Evolutionary conservation across 805 yeast species (phyloP).

Genomic region (Candida loeiensis): DNA sequence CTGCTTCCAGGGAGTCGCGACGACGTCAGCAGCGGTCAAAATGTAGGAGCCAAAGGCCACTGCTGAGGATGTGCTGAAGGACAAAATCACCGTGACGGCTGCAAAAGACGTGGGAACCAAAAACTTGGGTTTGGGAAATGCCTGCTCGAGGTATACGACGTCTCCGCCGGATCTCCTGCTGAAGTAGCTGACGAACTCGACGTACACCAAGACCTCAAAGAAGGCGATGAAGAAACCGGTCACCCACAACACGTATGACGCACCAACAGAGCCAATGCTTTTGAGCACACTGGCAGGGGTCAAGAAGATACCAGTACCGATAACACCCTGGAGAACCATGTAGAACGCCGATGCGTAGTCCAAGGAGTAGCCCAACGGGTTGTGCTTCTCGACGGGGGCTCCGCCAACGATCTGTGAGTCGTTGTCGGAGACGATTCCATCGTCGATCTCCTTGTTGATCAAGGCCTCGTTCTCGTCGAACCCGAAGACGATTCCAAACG

Average conservation of each 20-base stretch:
- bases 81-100: slow-evolving; percentile 35
- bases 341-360: slow-evolving; percentile 49
- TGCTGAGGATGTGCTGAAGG: slow-evolving; percentile 34
- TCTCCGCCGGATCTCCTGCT: slow-evolving; percentile 35
- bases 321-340: slow-evolving; percentile 61
- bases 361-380: slow-evolving; percentile 39
- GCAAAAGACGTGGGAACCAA: slow-evolving; percentile 37
- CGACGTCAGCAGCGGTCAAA: slow-evolving; percentile 29
- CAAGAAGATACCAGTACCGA: slow-evolving; percentile 76
- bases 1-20: slow-evolving; percentile 30
- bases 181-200: slow-evolving; percentile 41
- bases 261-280: slow-evolving; percentile 43
- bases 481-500: slow-evolving; percentile 8
- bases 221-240: slow-evolving; percentile 38
- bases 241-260: slow-evolving; percentile 43
- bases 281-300: slow-evolving; percentile 60
- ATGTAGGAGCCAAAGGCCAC: slow-evolving; percentile 36
- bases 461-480: slow-evolving; percentile 6
- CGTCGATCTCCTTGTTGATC: slow-evolving; percentile 6
- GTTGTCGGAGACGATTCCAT: slow-evolving; percentile 7
- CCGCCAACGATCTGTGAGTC: slow-evolving; percentile 25
- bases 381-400: slow-evolving; percentile 40
- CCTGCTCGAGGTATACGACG: slow-evolving; percentile 38
- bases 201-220: slow-evolving; percentile 34
- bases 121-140: slow-evolving; percentile 32